Base-by-base conservation (phyloP, 306 rosid genomes). In the Canavalia ensiformis region DNA sequence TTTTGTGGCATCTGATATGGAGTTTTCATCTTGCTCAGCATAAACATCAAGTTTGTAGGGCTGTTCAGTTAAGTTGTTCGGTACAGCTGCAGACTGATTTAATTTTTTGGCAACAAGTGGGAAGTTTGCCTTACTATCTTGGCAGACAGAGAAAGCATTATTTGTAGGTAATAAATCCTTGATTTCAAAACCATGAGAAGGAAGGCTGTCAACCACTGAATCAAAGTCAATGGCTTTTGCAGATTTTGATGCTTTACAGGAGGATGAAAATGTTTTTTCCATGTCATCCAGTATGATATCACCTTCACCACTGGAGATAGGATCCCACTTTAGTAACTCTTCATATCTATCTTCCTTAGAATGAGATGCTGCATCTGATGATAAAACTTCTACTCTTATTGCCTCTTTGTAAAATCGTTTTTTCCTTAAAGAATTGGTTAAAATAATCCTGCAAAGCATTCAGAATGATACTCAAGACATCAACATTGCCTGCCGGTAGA, bases 241-340 rank as follows among this genome's bases (percentile, higher is more conserved):
- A 62, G 77, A 54, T 88, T 88, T 89, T 35, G 96, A 81, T 72
- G 65, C 85, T 56, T 89, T 78, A 72, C n/a, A 68, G 51, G 91
- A 84, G 76, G 85, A 76, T 66, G 81, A 64, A 77, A 87, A 87
- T 54, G 96, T 85, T 67, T 89, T 86, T 10, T 83, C 90, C 80
- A 90, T 71, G 81, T 93, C 94, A 35, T 90, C 97, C 83, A 91
- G 83, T 58, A 81, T 71, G 81, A 95, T 84, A 84, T 95, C 98
- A 55, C 99, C 98, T 78, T 89, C 88, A 33, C 98, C 97, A 71
- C 92, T 90, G 75, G 98, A 89, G 80, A 91, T 73, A 57, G 98
- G 93, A 81, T 95, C 98, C 96, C 94, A 95, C 68, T 87, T 85
- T 12, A 88, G 81, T 84, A 79, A 81, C 68, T 95, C 94, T 9